Conservation (phyloP, 2,329 filamentous ascomycete species). For the Thelonectria blattea region DNA sequence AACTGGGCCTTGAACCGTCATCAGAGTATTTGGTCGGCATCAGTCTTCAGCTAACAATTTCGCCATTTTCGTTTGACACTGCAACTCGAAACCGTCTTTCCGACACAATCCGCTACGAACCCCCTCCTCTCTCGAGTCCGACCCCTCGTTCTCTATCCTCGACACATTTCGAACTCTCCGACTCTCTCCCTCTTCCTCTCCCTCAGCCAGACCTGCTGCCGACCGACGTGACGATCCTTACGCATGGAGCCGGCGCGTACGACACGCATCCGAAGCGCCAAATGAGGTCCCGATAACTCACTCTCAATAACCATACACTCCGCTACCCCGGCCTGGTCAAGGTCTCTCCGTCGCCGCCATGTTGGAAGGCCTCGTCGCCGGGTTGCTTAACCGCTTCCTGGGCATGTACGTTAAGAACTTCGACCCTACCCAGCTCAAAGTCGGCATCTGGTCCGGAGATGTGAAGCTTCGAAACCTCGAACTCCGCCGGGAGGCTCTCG, state of each 20-base stretch:
- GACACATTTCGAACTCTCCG: no score
- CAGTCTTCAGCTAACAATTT: background rate
- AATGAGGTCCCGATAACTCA: slow-evolving; percentile 34
- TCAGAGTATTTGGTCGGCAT: background rate
- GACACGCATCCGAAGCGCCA: slow-evolving; percentile 26
- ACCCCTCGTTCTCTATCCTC: slow-evolving; percentile 12
- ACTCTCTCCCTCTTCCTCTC: background rate
- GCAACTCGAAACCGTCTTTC: background rate
- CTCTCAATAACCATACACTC: slow-evolving; percentile 22
- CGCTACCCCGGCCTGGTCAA: slow-evolving; percentile 70
- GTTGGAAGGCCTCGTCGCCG: slow-evolving; percentile 96
- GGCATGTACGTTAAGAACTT: slow-evolving; percentile 99
- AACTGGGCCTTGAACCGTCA: background rate
- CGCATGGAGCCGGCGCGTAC: slow-evolving; percentile 31
- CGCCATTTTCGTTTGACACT: background rate
- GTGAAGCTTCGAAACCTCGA: slow-evolving; percentile 94
- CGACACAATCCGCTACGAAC: background rate
- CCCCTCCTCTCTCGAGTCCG: slow-evolving; percentile 8
- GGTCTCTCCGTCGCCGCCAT: slow-evolving; percentile 70
- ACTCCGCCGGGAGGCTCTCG: slow-evolving; percentile 90
- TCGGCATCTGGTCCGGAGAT: slow-evolving; percentile 98
- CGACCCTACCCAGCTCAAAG: slow-evolving; percentile 95
- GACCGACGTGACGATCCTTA: slow-evolving; percentile 19
- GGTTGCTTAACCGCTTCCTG: slow-evolving; percentile 97
- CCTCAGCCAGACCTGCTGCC: background rate